A percentile compares a stretch with the other conserved stretches of the same genome.
Evolutionary conservation across 1,284 basidiomycete species (phyloP).

Genomic region (Veloboletus limbatus): DNA sequence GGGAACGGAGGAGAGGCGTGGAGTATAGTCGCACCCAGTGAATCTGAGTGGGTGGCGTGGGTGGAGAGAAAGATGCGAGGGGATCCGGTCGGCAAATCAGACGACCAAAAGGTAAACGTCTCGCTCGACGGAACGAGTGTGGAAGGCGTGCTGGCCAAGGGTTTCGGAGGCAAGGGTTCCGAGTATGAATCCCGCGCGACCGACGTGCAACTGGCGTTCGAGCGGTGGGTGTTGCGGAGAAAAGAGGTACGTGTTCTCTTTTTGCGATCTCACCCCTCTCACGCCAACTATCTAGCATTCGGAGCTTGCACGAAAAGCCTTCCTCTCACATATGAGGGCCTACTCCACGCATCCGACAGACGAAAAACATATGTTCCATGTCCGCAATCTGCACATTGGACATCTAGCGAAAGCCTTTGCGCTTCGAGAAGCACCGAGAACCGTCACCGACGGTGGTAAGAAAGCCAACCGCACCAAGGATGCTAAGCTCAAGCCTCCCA

Average conservation of each 20-base stretch:
- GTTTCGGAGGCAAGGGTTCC: constrained; percentile 79
- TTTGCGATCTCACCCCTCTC: background rate
- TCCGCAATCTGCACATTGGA: constrained; percentile 90
- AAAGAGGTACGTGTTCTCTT: constrained; percentile 56
- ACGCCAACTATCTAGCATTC: constrained; percentile 54
- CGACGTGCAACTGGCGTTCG: constrained; percentile 92
- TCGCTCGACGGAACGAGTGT: constrained; percentile 60
- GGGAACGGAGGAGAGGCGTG: constrained; percentile 94
- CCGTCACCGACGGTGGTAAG: constrained; percentile 45
- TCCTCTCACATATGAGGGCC: constrained; percentile 89
- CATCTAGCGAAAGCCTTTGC: constrained; percentile 98
- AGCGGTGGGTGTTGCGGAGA: constrained; percentile 84
- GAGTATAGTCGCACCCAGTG: constrained; percentile 87
- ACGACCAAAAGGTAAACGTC: constrained; percentile 42
- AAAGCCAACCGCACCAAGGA: constrained; percentile 23
- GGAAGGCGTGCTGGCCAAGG: constrained; percentile 71
- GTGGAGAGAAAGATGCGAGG: constrained; percentile 76
- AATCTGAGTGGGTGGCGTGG: constrained; percentile 87
- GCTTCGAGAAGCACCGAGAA: constrained; percentile 86
- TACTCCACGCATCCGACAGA: constrained; percentile 96
- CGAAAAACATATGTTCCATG: constrained; percentile 96
- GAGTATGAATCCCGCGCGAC: constrained; percentile 93
- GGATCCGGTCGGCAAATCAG: constrained; percentile 30
- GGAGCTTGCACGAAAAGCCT: constrained; percentile 80
- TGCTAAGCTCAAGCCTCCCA: constrained; percentile 36